phyloP scores from a whole-genome alignment of 345 rosid genomes.

The Citrus medica region DNA sequence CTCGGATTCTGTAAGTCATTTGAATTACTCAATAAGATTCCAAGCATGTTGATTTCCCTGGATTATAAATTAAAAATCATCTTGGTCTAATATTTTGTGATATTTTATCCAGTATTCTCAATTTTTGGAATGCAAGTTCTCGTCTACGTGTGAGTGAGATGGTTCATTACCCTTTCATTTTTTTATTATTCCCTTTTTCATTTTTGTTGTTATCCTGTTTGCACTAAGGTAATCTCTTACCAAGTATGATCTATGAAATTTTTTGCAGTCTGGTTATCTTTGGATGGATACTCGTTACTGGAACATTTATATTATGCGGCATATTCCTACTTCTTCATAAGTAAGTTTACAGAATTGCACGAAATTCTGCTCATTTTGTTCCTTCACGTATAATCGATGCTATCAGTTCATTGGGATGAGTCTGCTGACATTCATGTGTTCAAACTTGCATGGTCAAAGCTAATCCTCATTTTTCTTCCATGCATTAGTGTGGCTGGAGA shows the following conservation, averaged over 20 bases:
- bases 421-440: not conserved
- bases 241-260: not conserved
- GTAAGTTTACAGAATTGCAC: constrained; percentile 38
- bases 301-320: constrained; percentile 84
- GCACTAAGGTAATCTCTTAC: not conserved
- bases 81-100: not conserved
- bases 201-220: not conserved
- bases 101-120: constrained; percentile 58
- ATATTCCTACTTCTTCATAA: constrained; percentile 86
- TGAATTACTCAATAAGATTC: not conserved
- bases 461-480: constrained; percentile 1
- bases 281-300: constrained; percentile 93
- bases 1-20: constrained; percentile 74
- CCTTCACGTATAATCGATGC: not conserved
- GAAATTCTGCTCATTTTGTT: not conserved
- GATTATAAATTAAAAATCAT: not conserved
- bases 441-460: not conserved
- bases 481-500: constrained; percentile 69
- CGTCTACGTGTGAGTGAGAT: constrained; percentile 69
- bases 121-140: constrained; percentile 73
- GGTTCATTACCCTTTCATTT: not conserved
- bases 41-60: not conserved
- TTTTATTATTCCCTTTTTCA: not conserved
- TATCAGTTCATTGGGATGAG: not conserved
- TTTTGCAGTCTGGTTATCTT: constrained; percentile 67